Conservation (phyloP, 768 basidiomycete species). For the Lactifluus pinguis region DNA sequence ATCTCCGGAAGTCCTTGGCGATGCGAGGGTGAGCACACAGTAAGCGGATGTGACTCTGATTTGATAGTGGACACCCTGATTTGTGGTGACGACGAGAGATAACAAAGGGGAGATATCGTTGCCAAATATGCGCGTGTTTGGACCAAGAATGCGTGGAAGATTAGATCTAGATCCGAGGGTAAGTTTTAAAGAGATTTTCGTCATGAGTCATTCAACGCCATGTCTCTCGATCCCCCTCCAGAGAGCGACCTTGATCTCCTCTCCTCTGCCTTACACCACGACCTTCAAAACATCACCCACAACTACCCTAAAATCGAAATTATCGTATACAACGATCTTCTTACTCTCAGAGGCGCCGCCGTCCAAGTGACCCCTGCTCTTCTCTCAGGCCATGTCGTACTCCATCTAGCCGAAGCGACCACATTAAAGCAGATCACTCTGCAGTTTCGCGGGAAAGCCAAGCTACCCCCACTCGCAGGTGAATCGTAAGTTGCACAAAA, state of each 20-base stretch:
- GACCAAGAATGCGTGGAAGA: too few relatives aligned
- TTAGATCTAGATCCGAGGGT: background rate
- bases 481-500: slow-evolving; percentile 44
- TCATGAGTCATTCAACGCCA: background rate
- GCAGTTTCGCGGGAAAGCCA: slow-evolving; percentile 76
- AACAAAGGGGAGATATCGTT: background rate
- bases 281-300: background rate
- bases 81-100: background rate
- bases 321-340: slow-evolving; percentile 55
- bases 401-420: slow-evolving; percentile 74
- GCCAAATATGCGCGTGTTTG: background rate
- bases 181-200: background rate
- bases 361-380: slow-evolving; percentile 74
- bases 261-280: slow-evolving; percentile 11
- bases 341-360: slow-evolving; percentile 72
- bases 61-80: background rate
- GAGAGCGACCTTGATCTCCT: slow-evolving; percentile 11
- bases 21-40: too few relatives aligned
- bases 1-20: too few relatives aligned
- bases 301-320: slow-evolving; percentile 62
- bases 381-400: slow-evolving; percentile 72
- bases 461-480: slow-evolving; percentile 45
- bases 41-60: too few relatives aligned
- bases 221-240: background rate
- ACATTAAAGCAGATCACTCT: slow-evolving; percentile 80